Evolutionary conservation across 768 basidiomycete genomes (phyloP).

Genomic region (Leucogyrophana mollusca): DNA sequence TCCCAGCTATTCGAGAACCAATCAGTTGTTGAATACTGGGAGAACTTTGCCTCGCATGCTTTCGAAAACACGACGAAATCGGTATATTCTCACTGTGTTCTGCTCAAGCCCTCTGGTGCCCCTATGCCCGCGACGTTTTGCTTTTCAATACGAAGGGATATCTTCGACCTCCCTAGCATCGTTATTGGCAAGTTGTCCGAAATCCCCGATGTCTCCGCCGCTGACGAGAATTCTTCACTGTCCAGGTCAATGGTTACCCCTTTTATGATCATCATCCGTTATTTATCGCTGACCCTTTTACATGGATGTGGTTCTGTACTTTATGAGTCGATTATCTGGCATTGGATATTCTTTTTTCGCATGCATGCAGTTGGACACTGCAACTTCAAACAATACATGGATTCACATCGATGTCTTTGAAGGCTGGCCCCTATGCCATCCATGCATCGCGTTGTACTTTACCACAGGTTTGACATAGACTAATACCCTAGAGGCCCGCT

Average conservation of each 20-base stretch:
- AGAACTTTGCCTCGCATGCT: slow-evolving; percentile 94
- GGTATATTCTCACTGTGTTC: slow-evolving; percentile 88
- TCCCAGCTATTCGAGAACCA: slow-evolving; percentile 89
- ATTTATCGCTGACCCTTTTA: neutral
- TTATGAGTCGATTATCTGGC: slow-evolving; percentile 11
- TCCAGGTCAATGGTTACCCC: slow-evolving; percentile 84
- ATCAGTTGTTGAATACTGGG: slow-evolving; percentile 94
- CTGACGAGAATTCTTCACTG: slow-evolving; percentile 1
- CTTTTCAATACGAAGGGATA: slow-evolving; percentile 90
- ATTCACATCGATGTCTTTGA: neutral
- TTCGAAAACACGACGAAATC: slow-evolving; percentile 98
- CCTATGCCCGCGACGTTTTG: slow-evolving; percentile 93
- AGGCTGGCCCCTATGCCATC: too few species aligned
- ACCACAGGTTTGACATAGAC: too few species aligned
- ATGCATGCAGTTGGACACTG: neutral
- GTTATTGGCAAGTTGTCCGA: slow-evolving; percentile 65
- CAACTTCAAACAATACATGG: slow-evolving; percentile 1
- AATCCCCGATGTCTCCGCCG: too few species aligned
- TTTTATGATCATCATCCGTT: slow-evolving; percentile 45
- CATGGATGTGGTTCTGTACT: slow-evolving; percentile 11
- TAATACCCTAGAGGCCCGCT: too few species aligned
- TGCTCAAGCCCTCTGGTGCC: slow-evolving; percentile 80
- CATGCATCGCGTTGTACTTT: too few species aligned
- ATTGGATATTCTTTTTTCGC: neutral
- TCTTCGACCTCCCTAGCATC: slow-evolving; percentile 87